Percentiles rank a stretch among this genome's conserved stretches.
These are phyloP conservation scores for Penicillium coprophilum DNA, from an alignment of 495 filamentous ascomycete genomes.

Conservation along the genomic window DNA sequence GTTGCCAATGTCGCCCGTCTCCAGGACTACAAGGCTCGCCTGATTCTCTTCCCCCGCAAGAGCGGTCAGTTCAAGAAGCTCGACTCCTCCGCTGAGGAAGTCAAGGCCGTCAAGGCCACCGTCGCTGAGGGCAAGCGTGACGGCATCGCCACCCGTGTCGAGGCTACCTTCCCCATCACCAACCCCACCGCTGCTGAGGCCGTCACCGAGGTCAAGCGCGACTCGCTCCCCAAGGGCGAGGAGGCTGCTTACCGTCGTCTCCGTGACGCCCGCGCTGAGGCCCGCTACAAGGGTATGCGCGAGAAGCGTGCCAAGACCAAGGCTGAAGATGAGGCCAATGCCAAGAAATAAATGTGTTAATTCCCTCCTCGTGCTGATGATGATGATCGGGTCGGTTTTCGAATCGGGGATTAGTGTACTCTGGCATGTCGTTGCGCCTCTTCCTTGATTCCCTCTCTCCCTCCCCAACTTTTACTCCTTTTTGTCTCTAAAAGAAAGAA, in stretches of 20 bases:
- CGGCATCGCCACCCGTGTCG: constrained; percentile 54
- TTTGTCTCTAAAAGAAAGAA: constrained; percentile 45
- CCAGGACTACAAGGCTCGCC: constrained; percentile 87
- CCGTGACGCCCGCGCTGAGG: constrained; percentile 81
- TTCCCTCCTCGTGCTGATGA: constrained; percentile 49
- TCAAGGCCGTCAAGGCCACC: constrained; percentile 66
- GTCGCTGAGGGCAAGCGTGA: constrained; percentile 53
- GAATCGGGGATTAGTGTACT: constrained; percentile 43
- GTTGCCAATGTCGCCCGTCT: constrained; percentile 92
- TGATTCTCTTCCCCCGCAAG: constrained; percentile 98
- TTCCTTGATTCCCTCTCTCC: constrained; percentile 35
- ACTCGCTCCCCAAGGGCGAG: constrained; percentile 70
- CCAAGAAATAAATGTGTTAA: constrained; percentile 80
- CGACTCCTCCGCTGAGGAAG: constrained; percentile 84
- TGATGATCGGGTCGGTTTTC: constrained; percentile 51
- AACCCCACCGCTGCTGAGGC: constrained; percentile 57
- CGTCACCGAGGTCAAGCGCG: constrained; percentile 77
- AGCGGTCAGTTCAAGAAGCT: constrained; percentile 84
- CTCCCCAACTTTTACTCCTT: constrained; percentile 27
- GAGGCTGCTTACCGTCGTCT: constrained; percentile 84
- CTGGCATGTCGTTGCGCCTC: constrained; percentile 45
- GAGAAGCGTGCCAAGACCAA: constrained; percentile 94
- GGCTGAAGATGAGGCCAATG: constrained; percentile 81
- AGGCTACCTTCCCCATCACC: constrained; percentile 66
- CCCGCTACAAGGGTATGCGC: constrained; percentile 73